A percentile compares a stretch with the other conserved stretches of the same genome.
These are phyloP conservation scores for Xanthoparmelia taractica DNA, from an alignment of 495 filamentous ascomycete genomes.

Conservation along the genomic window DNA sequence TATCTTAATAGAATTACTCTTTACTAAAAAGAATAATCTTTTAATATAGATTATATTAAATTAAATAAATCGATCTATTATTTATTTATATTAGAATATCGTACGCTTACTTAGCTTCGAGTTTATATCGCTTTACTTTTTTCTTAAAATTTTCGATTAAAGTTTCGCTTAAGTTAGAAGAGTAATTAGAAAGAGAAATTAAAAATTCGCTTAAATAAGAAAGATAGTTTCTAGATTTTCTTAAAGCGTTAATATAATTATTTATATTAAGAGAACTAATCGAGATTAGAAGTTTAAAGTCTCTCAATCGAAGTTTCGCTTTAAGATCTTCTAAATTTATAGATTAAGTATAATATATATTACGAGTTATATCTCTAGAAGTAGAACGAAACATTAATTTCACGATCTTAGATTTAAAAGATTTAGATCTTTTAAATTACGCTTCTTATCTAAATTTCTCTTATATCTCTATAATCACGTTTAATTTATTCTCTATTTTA, in stretches of 20 bases:
- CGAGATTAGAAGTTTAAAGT: conserved; percentile 1
- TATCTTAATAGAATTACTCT: neutral
- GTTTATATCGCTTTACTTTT: neutral
- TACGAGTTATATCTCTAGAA: conserved; percentile 5
- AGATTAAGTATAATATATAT: neutral
- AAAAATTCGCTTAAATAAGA: neutral
- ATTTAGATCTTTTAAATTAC: conserved; percentile 1
- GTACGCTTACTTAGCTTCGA: neutral
- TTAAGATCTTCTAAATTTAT: conserved; percentile 4
- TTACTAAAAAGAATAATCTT: neutral
- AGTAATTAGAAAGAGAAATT: neutral
- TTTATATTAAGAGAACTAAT: conserved; percentile 6
- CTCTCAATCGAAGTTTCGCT: conserved; percentile 3
- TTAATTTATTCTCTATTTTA: neutral
- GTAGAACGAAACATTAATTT: conserved; percentile 3
- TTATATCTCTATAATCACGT: conserved; percentile 6
- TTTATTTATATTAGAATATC: neutral
- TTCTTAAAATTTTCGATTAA: neutral
- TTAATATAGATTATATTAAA: neutral
- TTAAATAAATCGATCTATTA: neutral
- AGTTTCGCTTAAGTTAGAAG: neutral
- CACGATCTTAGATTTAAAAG: conserved; percentile 11
- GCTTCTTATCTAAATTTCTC: conserved; percentile 5
- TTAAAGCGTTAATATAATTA: conserved; percentile 5
- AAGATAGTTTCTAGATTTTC: conserved; percentile 7